These are phyloP conservation scores for Globisporangium paddicum DNA, from an alignment of 352 stramenopile genomes.

Conservation along the genomic window DNA sequence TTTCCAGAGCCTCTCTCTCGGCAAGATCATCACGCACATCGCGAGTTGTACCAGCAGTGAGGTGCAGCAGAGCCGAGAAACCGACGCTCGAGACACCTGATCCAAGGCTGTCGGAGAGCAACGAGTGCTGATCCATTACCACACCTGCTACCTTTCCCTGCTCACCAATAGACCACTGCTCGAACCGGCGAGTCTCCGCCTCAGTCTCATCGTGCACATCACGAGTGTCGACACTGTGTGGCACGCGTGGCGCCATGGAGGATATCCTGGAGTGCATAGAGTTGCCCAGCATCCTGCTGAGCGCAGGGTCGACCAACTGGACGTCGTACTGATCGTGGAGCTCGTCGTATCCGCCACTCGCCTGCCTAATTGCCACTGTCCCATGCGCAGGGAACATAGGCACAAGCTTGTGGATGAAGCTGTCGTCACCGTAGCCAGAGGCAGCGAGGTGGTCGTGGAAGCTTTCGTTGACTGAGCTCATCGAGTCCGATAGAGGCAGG, in stretches of 20 bases:
- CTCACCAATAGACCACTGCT: neutral
- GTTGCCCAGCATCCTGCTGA: conserved; percentile 22
- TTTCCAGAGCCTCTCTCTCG: neutral
- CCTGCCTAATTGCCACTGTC: neutral
- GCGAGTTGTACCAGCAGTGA: conserved; percentile 26
- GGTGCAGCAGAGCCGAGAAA: conserved; percentile 36
- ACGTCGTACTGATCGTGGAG: conserved; percentile 27
- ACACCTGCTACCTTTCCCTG: neutral
- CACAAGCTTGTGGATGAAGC: conserved; percentile 54
- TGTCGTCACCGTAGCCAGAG: conserved; percentile 22
- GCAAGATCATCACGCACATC: neutral
- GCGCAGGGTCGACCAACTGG: conserved; percentile 26
- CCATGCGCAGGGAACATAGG: conserved; percentile 44
- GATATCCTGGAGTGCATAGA: neutral
- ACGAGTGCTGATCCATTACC: conserved; percentile 8
- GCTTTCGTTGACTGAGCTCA: conserved; percentile 57
- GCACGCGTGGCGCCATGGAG: neutral
- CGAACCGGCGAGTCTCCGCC: neutral
- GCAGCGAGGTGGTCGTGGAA: conserved; percentile 16
- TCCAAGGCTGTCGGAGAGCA: conserved; percentile 18
- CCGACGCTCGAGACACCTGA: conserved; percentile 46
- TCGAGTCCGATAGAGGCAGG: conserved; percentile 48
- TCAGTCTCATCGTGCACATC: neutral
- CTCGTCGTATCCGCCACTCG: conserved; percentile 5
- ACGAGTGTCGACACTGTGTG: neutral